Percentiles rank a stretch among this genome's conserved stretches.
Conservation (phyloP, 345 rosid species). For the Bruguiera gymnorhiza region DNA sequence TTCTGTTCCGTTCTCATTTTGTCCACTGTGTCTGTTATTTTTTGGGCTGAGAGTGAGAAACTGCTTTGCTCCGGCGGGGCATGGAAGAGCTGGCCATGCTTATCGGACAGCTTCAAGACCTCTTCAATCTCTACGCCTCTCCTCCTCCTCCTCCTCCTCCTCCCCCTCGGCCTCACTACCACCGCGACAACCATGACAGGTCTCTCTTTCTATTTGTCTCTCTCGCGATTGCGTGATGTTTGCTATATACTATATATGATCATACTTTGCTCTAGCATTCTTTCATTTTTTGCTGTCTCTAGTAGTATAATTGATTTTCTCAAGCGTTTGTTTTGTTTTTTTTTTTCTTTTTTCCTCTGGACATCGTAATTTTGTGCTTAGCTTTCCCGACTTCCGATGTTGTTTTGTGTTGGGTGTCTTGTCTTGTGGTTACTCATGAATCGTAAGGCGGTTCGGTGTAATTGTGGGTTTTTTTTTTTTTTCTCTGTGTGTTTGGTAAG, state of each 20-base stretch:
- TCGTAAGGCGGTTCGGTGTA: slow-evolving; percentile 9
- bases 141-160: slow-evolving; percentile 33
- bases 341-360: too few species aligned
- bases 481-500: slow-evolving; percentile 10
- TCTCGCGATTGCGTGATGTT: too few species aligned
- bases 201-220: background rate
- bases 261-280: too few species aligned
- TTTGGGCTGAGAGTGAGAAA: background rate
- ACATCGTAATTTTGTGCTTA: background rate
- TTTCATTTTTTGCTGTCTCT: too few species aligned
- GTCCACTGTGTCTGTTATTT: background rate
- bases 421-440: slow-evolving; percentile 4
- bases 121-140: slow-evolving; percentile 69
- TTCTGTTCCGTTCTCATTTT: background rate
- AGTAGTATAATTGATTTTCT: too few species aligned
- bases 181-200: too few species aligned
- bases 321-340: too few species aligned
- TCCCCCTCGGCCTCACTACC: background rate
- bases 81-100: slow-evolving; percentile 95
- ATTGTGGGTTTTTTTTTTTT: background rate
- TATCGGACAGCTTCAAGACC: slow-evolving; percentile 92
- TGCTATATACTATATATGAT: too few species aligned
- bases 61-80: slow-evolving; percentile 28
- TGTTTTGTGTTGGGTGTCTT: background rate
- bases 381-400: background rate